A percentile compares a stretch with the other conserved stretches of the same genome.
Evolutionary conservation across 257 asterid genomes (phyloP).

Genomic region (Scutellaria minor): DNA sequence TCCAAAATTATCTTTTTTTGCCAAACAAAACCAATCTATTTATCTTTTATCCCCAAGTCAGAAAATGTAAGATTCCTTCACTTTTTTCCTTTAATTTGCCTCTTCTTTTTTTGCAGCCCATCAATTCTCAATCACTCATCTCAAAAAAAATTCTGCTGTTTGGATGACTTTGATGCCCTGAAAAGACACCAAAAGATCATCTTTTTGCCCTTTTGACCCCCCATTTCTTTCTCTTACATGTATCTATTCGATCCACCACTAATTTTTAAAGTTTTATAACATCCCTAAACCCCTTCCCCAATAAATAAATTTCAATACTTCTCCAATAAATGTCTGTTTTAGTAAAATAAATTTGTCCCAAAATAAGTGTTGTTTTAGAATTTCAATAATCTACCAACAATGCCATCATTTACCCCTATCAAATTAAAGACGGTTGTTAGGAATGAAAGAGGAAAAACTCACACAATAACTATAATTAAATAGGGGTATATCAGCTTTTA

Average conservation of each 20-base stretch:
- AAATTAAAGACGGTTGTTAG: no score
- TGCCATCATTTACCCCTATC: no score
- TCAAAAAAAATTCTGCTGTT: neutral
- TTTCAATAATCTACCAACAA: no score
- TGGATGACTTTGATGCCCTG: conserved; percentile 19
- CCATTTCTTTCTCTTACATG: neutral
- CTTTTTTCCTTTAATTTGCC: conserved; percentile 10
- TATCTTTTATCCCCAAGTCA: neutral
- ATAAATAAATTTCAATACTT: no score
- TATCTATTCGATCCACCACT: conserved; percentile 29
- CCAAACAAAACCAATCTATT: no score
- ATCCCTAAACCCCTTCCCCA: neutral
- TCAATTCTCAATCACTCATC: conserved; percentile 17
- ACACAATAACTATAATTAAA: no score
- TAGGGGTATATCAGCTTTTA: no score
- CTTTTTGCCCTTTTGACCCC: conserved; percentile 22
- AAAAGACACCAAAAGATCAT: conserved; percentile 31
- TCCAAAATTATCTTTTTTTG: conserved; percentile 7
- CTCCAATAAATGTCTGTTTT: no score
- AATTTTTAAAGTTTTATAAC: neutral
- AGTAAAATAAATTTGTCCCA: no score
- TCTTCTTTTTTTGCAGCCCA: neutral
- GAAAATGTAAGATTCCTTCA: conserved; percentile 6
- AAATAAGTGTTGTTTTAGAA: no score
- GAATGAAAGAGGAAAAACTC: no score